Percentiles rank a stretch among this genome's conserved stretches.
phyloP scores from a whole-genome alignment of 2,329 filamentous ascomycete species.

The Calonectria crousiana region DNA sequence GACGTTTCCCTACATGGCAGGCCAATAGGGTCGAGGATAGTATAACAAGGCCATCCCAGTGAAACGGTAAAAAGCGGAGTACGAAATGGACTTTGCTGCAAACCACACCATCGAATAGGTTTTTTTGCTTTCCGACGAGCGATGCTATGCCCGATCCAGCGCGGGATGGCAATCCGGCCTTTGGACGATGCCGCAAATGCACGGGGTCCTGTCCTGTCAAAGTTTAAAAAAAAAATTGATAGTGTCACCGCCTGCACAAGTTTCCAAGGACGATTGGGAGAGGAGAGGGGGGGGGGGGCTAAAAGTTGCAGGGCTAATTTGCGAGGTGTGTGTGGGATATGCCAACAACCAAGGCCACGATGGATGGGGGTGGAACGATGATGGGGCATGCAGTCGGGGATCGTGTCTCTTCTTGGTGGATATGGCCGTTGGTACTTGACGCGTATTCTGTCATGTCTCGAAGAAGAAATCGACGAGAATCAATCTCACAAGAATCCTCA shows the following conservation, averaged over 20 bases:
- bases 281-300: background rate
- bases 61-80: conserved; percentile 11
- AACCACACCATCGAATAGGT: background rate
- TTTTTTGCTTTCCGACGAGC: background rate
- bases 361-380: conserved; percentile 24
- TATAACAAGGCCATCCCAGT: background rate
- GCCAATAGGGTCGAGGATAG: background rate
- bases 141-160: conserved; percentile 3
- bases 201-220: background rate
- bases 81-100: background rate
- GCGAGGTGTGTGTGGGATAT: conserved; percentile 16
- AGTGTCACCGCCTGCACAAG: conserved; percentile 23
- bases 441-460: background rate
- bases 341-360: background rate
- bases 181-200: conserved; percentile 7
- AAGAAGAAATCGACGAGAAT: background rate
- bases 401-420: conserved; percentile 12
- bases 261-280: background rate
- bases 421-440: conserved; percentile 1
- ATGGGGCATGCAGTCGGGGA: conserved; percentile 22
- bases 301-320: conserved; percentile 21
- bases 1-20: conserved; percentile 1
- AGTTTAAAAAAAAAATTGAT: conserved; percentile 17
- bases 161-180: background rate
- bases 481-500: conserved; percentile 13